Evolutionary conservation across 768 basidiomycete genomes (phyloP).

Genomic region (Tubosaeta sp.): DNA sequence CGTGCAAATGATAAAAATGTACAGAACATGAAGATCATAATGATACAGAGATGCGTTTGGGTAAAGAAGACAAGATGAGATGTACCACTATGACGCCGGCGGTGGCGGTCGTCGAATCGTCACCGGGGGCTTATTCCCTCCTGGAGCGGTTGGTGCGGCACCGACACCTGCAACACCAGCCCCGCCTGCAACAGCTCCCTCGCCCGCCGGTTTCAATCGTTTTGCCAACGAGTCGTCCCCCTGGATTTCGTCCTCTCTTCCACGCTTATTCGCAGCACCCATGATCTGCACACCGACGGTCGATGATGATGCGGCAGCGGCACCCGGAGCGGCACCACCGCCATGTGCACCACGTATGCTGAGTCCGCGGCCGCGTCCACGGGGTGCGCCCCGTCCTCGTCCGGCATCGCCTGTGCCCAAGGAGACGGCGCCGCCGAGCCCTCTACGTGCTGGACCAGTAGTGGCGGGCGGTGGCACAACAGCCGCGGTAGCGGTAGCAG

Average conservation of each 20-base stretch:
- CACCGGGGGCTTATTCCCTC: slow-evolving; percentile 32
- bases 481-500: slow-evolving; percentile 1
- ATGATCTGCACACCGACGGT: slow-evolving; percentile 51
- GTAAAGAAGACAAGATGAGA: neutral
- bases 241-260: slow-evolving; percentile 50
- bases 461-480: slow-evolving; percentile 20
- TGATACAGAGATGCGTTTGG: slow-evolving; percentile 2
- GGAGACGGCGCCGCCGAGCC: slow-evolving; percentile 26
- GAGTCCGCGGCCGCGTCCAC: slow-evolving; percentile 27
- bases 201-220: slow-evolving; percentile 53
- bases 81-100: slow-evolving; percentile 11
- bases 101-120: slow-evolving; percentile 32
- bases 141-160: neutral
- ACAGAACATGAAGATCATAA: neutral
- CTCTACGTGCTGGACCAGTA: slow-evolving; percentile 31
- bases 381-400: slow-evolving; percentile 35
- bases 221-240: slow-evolving; percentile 63
- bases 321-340: slow-evolving; percentile 21
- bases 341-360: slow-evolving; percentile 30
- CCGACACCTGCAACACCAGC: neutral
- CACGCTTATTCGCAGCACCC: slow-evolving; percentile 62
- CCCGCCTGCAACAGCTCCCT: neutral
- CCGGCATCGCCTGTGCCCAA: slow-evolving; percentile 21
- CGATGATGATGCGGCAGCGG: slow-evolving; percentile 24
- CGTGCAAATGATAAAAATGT: neutral